Evolutionary conservation across 306 rosid genomes (phyloP).

Genomic region (Myrica gale): DNA sequence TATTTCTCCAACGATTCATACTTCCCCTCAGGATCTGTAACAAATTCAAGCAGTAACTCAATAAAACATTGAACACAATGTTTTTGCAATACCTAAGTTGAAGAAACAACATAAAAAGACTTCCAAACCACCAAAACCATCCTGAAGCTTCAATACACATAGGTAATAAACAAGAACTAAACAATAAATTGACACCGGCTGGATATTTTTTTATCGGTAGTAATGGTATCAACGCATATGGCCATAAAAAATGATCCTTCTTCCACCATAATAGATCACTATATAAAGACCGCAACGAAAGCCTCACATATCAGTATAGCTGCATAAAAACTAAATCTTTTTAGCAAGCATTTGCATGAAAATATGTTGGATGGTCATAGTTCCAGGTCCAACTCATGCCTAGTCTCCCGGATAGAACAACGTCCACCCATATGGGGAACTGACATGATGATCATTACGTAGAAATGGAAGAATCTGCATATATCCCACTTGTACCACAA

Average conservation of each 20-base stretch:
- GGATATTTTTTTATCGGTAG: no score
- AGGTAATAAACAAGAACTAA: no score
- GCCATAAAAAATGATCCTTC: neutral
- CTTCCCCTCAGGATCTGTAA: constrained; percentile 96
- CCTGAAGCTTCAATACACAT: neutral
- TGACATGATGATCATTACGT: neutral
- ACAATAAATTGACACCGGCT: no score
- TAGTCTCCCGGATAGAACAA: neutral
- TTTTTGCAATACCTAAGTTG: neutral
- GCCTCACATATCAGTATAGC: neutral
- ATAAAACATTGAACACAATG: neutral
- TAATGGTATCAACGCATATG: no score
- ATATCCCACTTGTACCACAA: neutral
- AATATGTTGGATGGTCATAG: neutral
- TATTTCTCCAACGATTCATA: constrained; percentile 93
- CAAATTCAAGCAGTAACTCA: constrained; percentile 26
- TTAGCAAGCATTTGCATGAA: neutral
- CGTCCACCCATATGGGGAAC: neutral
- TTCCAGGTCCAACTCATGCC: neutral
- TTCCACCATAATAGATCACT: neutral
- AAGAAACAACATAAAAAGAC: neutral
- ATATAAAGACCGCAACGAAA: neutral
- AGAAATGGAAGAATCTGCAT: neutral
- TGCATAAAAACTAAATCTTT: neutral
- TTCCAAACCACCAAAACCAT: neutral